A percentile compares a stretch with the other conserved stretches of the same genome.
Conservation (phyloP, 352 stramenopile species). For the Globisporangium sylvaticum region DNA sequence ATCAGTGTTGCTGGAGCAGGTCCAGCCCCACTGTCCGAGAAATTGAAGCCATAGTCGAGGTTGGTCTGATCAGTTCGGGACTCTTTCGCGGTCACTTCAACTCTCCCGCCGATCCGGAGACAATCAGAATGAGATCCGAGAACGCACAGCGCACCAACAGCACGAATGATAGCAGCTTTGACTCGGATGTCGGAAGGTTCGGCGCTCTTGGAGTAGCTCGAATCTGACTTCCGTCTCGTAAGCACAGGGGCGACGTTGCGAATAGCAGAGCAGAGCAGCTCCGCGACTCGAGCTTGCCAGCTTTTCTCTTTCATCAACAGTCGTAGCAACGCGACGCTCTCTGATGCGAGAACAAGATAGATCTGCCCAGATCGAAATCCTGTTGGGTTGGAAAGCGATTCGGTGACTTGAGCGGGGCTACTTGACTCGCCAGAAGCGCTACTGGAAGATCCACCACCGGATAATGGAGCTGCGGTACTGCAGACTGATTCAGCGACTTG, state of each 20-base stretch:
- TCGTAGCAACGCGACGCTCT: slow-evolving; percentile 79
- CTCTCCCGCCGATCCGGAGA: slow-evolving; percentile 73
- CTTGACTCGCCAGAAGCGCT: slow-evolving; percentile 21
- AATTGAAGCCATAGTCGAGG: slow-evolving; percentile 54
- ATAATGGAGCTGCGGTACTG: slow-evolving; percentile 64
- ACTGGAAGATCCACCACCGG: slow-evolving; percentile 37
- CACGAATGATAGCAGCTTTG: slow-evolving; percentile 69
- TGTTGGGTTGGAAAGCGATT: slow-evolving; percentile 79
- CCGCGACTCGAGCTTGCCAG: slow-evolving; percentile 59
- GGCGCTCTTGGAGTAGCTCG: slow-evolving; percentile 1
- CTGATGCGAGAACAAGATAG: slow-evolving; percentile 67
- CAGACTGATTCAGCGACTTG: slow-evolving; percentile 86
- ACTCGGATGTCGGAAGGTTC: slow-evolving; percentile 60
- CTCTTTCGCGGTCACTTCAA: slow-evolving; percentile 58
- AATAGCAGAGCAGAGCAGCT: slow-evolving; percentile 67
- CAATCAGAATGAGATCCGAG: slow-evolving; percentile 82
- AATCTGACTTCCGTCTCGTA: slow-evolving; percentile 28
- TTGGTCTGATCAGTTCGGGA: slow-evolving; percentile 22
- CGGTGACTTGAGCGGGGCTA: slow-evolving; percentile 31
- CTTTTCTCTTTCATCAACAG: slow-evolving; percentile 60
- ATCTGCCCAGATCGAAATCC: slow-evolving; percentile 82
- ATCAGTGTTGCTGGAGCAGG: slow-evolving; percentile 70
- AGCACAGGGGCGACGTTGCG: slow-evolving; percentile 72
- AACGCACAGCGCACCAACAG: slow-evolving; percentile 78
- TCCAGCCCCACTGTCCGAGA: slow-evolving; percentile 27